Percentiles rank a stretch among this genome's conserved stretches.
Conservation (phyloP, 2,329 filamentous ascomycete species). For the Fusarium scirpi region DNA sequence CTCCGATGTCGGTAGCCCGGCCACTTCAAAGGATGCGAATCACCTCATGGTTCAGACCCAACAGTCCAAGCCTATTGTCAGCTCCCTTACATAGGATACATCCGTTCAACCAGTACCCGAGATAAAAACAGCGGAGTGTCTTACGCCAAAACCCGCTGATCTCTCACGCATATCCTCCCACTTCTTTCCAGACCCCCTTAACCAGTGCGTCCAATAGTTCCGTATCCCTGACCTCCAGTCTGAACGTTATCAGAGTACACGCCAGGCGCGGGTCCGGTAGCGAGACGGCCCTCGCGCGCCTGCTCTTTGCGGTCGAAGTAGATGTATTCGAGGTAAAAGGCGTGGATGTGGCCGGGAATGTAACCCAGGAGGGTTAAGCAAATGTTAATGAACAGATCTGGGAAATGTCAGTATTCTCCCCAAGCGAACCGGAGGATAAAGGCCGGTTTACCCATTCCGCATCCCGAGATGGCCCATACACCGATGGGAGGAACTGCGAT, state of each 20-base stretch:
- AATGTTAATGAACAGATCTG: constrained; percentile 75
- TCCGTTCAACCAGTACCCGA: background rate
- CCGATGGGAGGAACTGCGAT: constrained; percentile 72
- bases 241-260: constrained; percentile 81
- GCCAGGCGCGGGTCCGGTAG: constrained; percentile 69
- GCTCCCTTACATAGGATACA: background rate
- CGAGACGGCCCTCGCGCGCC: constrained; percentile 66
- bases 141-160: background rate
- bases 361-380: constrained; percentile 76
- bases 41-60: background rate
- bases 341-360: constrained; percentile 82
- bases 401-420: constrained; percentile 2
- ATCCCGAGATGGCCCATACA: constrained; percentile 73
- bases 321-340: constrained; percentile 85
- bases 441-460: constrained; percentile 62
- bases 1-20: constrained; percentile 1
- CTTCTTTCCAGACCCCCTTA: background rate
- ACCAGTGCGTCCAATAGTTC: constrained; percentile 58
- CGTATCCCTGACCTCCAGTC: constrained; percentile 75
- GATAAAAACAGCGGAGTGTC: background rate
- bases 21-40: background rate
- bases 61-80: background rate
- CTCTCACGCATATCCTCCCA: background rate
- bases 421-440: background rate
- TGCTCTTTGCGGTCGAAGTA: constrained; percentile 82